Conservation (phyloP, 257 asterid genomes). For the Rubia yunnanensis region DNA sequence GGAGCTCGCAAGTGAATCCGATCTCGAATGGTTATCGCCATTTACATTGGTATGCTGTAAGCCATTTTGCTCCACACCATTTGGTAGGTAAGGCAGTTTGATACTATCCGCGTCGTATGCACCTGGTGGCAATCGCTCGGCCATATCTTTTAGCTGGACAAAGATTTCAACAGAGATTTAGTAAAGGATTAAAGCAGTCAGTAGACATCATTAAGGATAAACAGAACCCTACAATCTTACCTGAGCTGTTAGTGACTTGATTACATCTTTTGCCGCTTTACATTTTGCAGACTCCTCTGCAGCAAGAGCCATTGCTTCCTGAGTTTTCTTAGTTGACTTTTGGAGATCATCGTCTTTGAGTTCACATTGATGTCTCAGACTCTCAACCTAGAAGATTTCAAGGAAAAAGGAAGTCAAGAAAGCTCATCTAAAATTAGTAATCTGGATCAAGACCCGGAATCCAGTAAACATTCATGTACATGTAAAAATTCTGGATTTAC, state of each 20-base stretch:
- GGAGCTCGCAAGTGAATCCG: slow-evolving; percentile 31
- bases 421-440: not conserved
- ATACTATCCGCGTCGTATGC: slow-evolving; percentile 59
- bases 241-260: slow-evolving; percentile 87
- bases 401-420: slow-evolving; percentile 7
- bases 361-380: slow-evolving; percentile 63
- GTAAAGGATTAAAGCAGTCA: not conserved
- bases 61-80: slow-evolving; percentile 58
- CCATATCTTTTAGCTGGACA: slow-evolving; percentile 88
- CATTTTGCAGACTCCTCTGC: slow-evolving; percentile 88
- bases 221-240: slow-evolving; percentile 20
- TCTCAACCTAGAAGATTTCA: slow-evolving; percentile 42
- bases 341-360: slow-evolving; percentile 69
- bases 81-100: slow-evolving; percentile 52
- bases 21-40: slow-evolving; percentile 44
- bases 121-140: slow-evolving; percentile 84
- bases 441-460: slow-evolving; percentile 7
- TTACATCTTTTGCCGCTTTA: slow-evolving; percentile 94
- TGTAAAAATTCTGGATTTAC: slow-evolving; percentile 24
- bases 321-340: slow-evolving; percentile 60
- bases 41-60: slow-evolving; percentile 29
- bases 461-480: not conserved
- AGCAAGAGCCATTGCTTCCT: slow-evolving; percentile 76
- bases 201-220: not conserved
- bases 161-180: not conserved